Percentiles rank a stretch among this genome's conserved stretches.
phyloP scores from a whole-genome alignment of 2,329 filamentous ascomycete species.

The Alternaria sp. region DNA sequence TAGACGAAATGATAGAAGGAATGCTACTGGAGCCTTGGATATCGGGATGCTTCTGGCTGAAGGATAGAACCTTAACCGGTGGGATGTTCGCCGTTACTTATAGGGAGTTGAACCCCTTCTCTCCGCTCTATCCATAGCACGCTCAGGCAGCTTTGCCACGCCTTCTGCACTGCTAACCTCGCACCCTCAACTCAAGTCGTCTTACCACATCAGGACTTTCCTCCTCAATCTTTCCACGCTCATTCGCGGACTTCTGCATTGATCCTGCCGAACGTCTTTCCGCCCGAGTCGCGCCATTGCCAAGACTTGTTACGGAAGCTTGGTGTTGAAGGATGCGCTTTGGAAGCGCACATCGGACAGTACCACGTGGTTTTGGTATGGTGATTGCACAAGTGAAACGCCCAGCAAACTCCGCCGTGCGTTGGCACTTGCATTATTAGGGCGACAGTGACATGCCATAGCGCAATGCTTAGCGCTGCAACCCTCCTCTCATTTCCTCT shows the following conservation, averaged over 20 bases:
- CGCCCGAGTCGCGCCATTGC: slow-evolving; percentile 8
- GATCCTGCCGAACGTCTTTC: slow-evolving; percentile 15
- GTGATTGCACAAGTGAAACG: slow-evolving; percentile 18
- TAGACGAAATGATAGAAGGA: not conserved
- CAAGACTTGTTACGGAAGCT: slow-evolving; percentile 7
- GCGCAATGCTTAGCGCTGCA: slow-evolving; percentile 19
- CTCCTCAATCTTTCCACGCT: not conserved
- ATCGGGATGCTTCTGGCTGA: slow-evolving; percentile 7
- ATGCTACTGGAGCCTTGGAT: not conserved
- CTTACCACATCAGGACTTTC: slow-evolving; percentile 1
- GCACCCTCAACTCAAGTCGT: not conserved
- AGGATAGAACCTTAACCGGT: not conserved
- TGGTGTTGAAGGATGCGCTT: slow-evolving; percentile 2
- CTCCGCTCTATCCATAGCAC: not conserved
- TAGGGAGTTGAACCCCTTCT: not conserved
- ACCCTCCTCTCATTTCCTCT: slow-evolving; percentile 2
- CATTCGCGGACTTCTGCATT: slow-evolving; percentile 24
- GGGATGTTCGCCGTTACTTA: slow-evolving; percentile 5
- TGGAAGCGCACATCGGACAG: not conserved
- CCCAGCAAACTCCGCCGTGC: slow-evolving; percentile 11
- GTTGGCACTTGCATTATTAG: slow-evolving; percentile 6
- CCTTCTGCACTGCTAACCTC: slow-evolving; percentile 3
- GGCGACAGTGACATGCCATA: not conserved
- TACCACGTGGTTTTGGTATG: not conserved
- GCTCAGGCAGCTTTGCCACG: slow-evolving; percentile 1